Evolutionary conservation across 23 red algal species (phyloP).

Genomic region (Gracilaria domingensis): DNA sequence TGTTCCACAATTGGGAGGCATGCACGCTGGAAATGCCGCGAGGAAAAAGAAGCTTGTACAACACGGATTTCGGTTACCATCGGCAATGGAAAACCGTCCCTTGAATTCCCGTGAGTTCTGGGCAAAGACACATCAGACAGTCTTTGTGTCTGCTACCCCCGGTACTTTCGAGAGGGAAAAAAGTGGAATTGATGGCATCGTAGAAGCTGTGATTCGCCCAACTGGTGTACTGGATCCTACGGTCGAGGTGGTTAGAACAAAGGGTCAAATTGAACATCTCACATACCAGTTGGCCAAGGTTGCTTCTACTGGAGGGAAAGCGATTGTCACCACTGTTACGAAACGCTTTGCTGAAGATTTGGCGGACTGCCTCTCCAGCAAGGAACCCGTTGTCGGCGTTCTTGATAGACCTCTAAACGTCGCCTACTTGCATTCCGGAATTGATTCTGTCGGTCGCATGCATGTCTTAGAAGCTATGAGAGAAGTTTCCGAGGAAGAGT

Average conservation of each 20-base stretch:
- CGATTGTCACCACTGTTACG: slow-evolving; percentile 83
- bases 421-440: slow-evolving; percentile 85
- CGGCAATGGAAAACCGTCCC: slow-evolving; percentile 87
- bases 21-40: slow-evolving; percentile 78
- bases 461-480: slow-evolving; percentile 77
- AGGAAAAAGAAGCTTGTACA: slow-evolving; percentile 85
- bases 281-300: slow-evolving; percentile 39
- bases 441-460: slow-evolving; percentile 84
- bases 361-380: slow-evolving; percentile 56
- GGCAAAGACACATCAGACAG: slow-evolving; percentile 68
- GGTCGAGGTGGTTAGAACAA: slow-evolving; percentile 69
- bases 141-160: slow-evolving; percentile 93
- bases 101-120: slow-evolving; percentile 84
- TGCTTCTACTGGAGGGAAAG: slow-evolving; percentile 54
- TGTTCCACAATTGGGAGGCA: slow-evolving; percentile 85
- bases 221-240: slow-evolving; percentile 84
- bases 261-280: slow-evolving; percentile 85
- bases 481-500: neutral
- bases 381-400: slow-evolving; percentile 50
- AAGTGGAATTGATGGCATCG: slow-evolving; percentile 33
- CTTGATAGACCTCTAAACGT: slow-evolving; percentile 65
- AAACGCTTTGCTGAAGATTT: slow-evolving; percentile 91
- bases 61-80: slow-evolving; percentile 89
- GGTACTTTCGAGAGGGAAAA: slow-evolving; percentile 73
- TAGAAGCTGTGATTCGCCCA: slow-evolving; percentile 84